phyloP scores from a whole-genome alignment of 2,329 filamentous ascomycete genomes.

The Thyridium curvatum region DNA sequence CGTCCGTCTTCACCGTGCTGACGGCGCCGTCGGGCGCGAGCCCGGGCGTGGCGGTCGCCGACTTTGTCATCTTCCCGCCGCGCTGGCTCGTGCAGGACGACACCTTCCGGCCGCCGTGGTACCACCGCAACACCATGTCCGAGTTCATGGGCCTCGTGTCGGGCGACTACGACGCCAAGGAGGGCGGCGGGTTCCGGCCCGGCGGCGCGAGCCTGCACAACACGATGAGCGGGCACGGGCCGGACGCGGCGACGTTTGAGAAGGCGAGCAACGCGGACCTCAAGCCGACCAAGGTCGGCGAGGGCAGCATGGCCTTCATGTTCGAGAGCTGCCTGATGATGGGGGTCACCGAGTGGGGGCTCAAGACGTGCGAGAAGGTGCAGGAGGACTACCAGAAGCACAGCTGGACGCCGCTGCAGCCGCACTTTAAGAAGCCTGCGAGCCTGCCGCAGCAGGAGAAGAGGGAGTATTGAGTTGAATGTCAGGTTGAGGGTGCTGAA shows the following conservation, averaged over 20 bases:
- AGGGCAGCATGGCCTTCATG: conserved; percentile 61
- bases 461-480: too few species aligned
- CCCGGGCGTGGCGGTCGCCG: conserved; percentile 58
- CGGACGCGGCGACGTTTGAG: conserved; percentile 50
- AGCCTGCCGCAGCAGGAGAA: too few species aligned
- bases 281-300: conserved; percentile 50
- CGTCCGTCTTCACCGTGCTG: conserved; percentile 69
- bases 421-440: too few species aligned
- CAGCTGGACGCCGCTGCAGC: conserved; percentile 52
- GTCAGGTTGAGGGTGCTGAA: too few species aligned
- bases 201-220: conserved; percentile 61
- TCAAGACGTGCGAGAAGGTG: conserved; percentile 50
- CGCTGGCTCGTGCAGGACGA: conserved; percentile 64
- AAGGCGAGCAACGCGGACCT: conserved; percentile 49
- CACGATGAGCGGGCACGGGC: conserved; percentile 63
- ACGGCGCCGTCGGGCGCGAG: conserved; percentile 51
- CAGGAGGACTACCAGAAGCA: conserved; percentile 70
- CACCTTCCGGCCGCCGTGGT: conserved; percentile 68
- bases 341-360: conserved; percentile 65
- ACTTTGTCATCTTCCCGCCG: conserved; percentile 69
- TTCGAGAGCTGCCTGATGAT: conserved; percentile 65
- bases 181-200: conserved; percentile 50
- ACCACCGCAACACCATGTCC: conserved; percentile 62
- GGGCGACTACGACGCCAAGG: conserved; percentile 58
- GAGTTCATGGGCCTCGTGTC: conserved; percentile 59